Conservation (phyloP, 805 yeast species). For the Jamesozyma piceae region DNA sequence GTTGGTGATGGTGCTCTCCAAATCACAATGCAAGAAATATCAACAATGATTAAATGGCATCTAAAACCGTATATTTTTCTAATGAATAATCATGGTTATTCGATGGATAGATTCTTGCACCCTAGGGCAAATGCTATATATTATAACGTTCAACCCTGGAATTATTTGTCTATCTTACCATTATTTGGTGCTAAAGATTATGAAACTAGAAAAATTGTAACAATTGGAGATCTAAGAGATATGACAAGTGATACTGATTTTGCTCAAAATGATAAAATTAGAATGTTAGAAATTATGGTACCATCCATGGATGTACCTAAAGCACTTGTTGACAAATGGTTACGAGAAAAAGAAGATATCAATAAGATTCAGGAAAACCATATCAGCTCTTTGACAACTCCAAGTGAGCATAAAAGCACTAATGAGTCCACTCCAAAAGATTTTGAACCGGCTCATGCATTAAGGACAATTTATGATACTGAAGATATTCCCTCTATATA, state of each 20-base stretch:
- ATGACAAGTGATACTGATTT: slow-evolving; percentile 36
- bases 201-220: slow-evolving; percentile 37
- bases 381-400: neutral
- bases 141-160: slow-evolving; percentile 58
- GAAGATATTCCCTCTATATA: neutral
- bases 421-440: neutral
- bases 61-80: slow-evolving; percentile 50
- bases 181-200: slow-evolving; percentile 49
- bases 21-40: slow-evolving; percentile 55
- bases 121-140: slow-evolving; percentile 43
- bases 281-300: slow-evolving; percentile 48
- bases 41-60: slow-evolving; percentile 47
- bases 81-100: slow-evolving; percentile 57
- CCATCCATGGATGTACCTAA: slow-evolving; percentile 53
- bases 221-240: slow-evolving; percentile 40
- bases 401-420: neutral
- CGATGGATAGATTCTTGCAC: slow-evolving; percentile 54
- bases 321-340: slow-evolving; percentile 22
- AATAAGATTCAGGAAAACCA: slow-evolving; percentile 4
- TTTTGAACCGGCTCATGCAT: neutral
- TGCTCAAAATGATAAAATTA: slow-evolving; percentile 35
- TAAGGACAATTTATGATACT: neutral
- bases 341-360: slow-evolving; percentile 16
- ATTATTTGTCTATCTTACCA: slow-evolving; percentile 37
- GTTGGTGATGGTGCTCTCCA: slow-evolving; percentile 66